Conservation (phyloP, 2,329 filamentous ascomycete genomes). For the Dothistroma pini region DNA sequence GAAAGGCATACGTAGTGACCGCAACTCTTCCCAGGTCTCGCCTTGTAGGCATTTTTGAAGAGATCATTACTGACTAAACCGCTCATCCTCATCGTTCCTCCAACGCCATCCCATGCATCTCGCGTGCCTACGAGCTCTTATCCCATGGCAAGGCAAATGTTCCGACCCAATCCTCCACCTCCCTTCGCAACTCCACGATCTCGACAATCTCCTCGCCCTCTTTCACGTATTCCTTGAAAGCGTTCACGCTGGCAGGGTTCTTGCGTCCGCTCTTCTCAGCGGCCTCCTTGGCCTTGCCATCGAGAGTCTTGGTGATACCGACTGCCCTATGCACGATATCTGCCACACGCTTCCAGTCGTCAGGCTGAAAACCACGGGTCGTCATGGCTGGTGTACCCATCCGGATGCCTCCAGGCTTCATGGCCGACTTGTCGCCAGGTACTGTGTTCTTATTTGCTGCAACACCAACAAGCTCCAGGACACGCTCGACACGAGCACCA, state of each 20-base stretch:
- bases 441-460: constrained; percentile 99
- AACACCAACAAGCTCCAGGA: constrained; percentile 96
- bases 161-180: constrained; percentile 75
- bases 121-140: constrained; percentile 5
- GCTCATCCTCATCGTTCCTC: not conserved
- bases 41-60: constrained; percentile 1
- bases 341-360: constrained; percentile 82
- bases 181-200: constrained; percentile 67
- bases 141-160: constrained; percentile 71
- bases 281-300: constrained; percentile 67
- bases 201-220: constrained; percentile 65
- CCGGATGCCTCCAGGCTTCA: constrained; percentile 87
- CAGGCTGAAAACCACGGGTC: constrained; percentile 82
- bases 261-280: constrained; percentile 65
- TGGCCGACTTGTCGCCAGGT: constrained; percentile 87
- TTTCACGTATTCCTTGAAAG: constrained; percentile 65
- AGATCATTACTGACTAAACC: not conserved
- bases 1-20: too few relatives aligned
- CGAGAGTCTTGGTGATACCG: constrained; percentile 70
- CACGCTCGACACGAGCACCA: constrained; percentile 88
- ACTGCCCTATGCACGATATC: constrained; percentile 83
- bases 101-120: constrained; percentile 6
- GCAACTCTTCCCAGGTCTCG: too few relatives aligned
- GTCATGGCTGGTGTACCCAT: constrained; percentile 99
- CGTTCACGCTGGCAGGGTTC: constrained; percentile 60